phyloP scores from a whole-genome alignment of 2,329 filamentous ascomycete genomes.

The Cercospora citrullina region DNA sequence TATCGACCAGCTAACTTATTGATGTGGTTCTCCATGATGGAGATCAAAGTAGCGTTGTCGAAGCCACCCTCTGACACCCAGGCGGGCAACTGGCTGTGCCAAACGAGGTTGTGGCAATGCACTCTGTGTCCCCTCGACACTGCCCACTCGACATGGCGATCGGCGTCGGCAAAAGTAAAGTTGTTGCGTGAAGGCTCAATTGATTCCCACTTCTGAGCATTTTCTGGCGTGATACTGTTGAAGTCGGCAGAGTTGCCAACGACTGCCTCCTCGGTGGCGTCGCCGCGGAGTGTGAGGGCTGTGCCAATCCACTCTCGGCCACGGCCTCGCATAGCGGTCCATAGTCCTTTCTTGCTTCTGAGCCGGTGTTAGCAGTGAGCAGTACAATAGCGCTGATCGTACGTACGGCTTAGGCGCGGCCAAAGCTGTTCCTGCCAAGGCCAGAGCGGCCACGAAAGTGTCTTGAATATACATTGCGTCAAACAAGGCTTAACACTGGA shows the following conservation, averaged over 20 bases:
- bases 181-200: constrained; percentile 40
- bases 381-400: not conserved
- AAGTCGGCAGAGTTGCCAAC: constrained; percentile 29
- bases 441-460: not conserved
- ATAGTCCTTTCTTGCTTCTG: constrained; percentile 18
- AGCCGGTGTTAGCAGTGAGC: not conserved
- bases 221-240: constrained; percentile 36
- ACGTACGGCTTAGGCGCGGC: not conserved
- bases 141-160: constrained; percentile 3
- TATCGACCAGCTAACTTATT: constrained; percentile 42
- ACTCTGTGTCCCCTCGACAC: constrained; percentile 40
- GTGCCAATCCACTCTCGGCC: constrained; percentile 42
- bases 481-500: not conserved
- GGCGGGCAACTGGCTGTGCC: constrained; percentile 44
- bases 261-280: constrained; percentile 28
- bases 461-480: constrained; percentile 8
- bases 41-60: constrained; percentile 44
- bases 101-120: constrained; percentile 46
- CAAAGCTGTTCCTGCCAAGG: not conserved
- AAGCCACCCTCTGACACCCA: constrained; percentile 39
- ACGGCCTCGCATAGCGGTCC: constrained; percentile 20
- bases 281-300: constrained; percentile 39
- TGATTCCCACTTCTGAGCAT: constrained; percentile 44
- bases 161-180: constrained; percentile 36
- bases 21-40: constrained; percentile 47